Percentiles rank a stretch among this genome's conserved stretches.
Conservation (phyloP, 108 stramenopile genomes). For the Schizochytrium sp. region DNA sequence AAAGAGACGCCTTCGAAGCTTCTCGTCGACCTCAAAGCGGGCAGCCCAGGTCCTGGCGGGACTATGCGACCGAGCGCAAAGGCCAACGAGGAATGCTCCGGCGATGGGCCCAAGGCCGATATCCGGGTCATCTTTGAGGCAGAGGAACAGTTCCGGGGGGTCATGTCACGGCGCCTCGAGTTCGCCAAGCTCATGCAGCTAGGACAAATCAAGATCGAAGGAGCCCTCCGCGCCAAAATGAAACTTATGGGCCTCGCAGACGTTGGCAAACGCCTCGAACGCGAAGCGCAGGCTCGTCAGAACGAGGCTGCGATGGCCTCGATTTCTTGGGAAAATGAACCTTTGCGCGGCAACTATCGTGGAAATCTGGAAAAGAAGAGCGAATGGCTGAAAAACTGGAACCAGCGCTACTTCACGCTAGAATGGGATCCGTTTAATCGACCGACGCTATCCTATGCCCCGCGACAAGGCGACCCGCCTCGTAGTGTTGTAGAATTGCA, state of each 20-base stretch:
- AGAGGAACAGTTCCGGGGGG: neutral
- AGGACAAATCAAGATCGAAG: neutral
- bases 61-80: neutral
- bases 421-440: neutral
- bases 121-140: neutral
- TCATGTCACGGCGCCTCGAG: neutral
- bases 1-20: neutral
- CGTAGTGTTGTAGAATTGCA: neutral
- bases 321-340: neutral
- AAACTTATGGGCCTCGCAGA: neutral
- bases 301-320: neutral
- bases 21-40: neutral
- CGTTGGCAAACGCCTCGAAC: neutral
- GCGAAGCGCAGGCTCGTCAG: neutral
- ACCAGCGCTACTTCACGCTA: neutral
- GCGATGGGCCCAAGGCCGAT: neutral
- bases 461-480: neutral
- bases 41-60: neutral
- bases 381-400: conserved; percentile 1
- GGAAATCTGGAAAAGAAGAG: neutral
- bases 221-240: neutral
- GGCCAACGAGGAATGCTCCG: neutral
- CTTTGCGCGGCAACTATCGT: neutral
- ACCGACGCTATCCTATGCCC: neutral
- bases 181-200: conserved; percentile 10